Evolutionary conservation across 345 rosid genomes (phyloP).

Genomic region (Eucalyptus urophylla): DNA sequence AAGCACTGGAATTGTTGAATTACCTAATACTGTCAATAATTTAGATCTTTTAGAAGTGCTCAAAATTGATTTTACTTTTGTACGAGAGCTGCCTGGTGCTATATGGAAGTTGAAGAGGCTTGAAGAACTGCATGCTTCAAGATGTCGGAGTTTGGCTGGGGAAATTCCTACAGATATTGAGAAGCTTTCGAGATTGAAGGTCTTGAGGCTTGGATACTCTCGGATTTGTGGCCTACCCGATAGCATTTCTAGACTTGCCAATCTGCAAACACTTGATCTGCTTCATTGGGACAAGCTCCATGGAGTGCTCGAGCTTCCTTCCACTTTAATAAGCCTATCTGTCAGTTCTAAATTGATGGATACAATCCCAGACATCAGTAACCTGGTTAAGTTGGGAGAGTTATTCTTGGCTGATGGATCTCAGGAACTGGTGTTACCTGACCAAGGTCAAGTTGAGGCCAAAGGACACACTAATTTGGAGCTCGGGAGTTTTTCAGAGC

Average conservation of each 20-base stretch:
- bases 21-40: too few species aligned
- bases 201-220: background rate
- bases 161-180: background rate
- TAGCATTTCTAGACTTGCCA: background rate
- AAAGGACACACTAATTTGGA: background rate
- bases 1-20: too few species aligned
- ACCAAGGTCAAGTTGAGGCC: fast-evolving
- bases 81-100: background rate
- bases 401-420: background rate
- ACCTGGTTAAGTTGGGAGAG: background rate
- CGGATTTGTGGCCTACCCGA: background rate
- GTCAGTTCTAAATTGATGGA: background rate
- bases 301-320: background rate
- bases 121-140: background rate
- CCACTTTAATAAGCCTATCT: background rate
- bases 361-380: background rate
- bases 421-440: background rate
- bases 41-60: background rate
- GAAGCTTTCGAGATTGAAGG: background rate
- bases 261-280: background rate
- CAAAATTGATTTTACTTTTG: background rate
- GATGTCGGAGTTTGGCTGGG: background rate
- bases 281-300: background rate
- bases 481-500: background rate
- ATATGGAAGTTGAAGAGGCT: background rate